Percentiles rank a stretch among this genome's conserved stretches.
Conservation (phyloP, 768 basidiomycete species). For the Melanogaster broomeanus region DNA sequence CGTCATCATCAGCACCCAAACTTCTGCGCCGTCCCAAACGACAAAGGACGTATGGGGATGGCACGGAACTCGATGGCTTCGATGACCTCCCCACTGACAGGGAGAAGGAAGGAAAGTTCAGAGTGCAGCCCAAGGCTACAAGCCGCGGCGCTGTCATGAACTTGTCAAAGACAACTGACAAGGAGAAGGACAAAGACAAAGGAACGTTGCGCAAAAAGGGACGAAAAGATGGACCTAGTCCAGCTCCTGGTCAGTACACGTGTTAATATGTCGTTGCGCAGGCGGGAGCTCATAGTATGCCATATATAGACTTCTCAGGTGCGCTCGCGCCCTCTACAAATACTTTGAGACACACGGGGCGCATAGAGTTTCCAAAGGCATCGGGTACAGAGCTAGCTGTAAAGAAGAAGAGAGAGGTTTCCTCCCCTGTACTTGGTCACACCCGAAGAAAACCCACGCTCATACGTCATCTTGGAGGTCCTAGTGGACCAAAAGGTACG, state of each 20-base stretch:
- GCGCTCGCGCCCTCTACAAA: constrained; percentile 48
- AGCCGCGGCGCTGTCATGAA: constrained; percentile 55
- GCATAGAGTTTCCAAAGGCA: constrained; percentile 55
- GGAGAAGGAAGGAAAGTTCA: constrained; percentile 75
- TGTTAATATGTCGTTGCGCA: not conserved
- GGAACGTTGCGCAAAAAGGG: constrained; percentile 60
- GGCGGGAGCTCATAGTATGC: constrained; percentile 1
- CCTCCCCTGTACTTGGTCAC: constrained; percentile 44
- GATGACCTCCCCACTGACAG: constrained; percentile 88
- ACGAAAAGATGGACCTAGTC: constrained; percentile 45
- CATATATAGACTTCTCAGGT: constrained; percentile 18
- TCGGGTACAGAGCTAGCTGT: constrained; percentile 36
- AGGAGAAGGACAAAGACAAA: constrained; percentile 46
- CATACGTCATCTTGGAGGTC: constrained; percentile 79
- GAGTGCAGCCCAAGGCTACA: constrained; percentile 72
- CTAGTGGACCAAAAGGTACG: constrained; percentile 72
- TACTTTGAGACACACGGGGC: constrained; percentile 56
- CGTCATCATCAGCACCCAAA: constrained; percentile 56
- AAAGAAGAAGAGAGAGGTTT: constrained; percentile 56
- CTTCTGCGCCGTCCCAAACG: constrained; percentile 78
- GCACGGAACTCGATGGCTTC: constrained; percentile 85
- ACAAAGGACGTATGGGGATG: constrained; percentile 75
- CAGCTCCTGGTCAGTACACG: constrained; percentile 40
- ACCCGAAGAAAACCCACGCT: constrained; percentile 80
- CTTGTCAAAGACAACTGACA: constrained; percentile 42